Conservation (phyloP, 75 land plant genomes). For the Selaginella tamariscina region DNA sequence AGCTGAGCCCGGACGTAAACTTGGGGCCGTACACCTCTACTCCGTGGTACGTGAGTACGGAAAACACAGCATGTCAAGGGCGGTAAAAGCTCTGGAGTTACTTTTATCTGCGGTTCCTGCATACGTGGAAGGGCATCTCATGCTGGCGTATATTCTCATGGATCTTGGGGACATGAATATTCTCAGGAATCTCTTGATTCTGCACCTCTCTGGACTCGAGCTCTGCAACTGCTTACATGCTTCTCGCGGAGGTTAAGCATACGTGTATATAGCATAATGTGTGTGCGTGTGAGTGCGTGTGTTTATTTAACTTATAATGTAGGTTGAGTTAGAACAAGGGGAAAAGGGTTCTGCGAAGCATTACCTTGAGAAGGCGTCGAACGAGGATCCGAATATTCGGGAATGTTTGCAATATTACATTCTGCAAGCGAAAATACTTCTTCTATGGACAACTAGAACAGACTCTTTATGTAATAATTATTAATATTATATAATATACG, state of each 20-base stretch:
- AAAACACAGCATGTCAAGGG: slow-evolving; percentile 2
- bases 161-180: slow-evolving; percentile 14
- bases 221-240: slow-evolving; percentile 16
- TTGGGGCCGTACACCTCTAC: slow-evolving; percentile 19
- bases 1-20: slow-evolving; percentile 21
- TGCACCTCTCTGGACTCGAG: slow-evolving; percentile 16
- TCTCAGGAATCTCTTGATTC: slow-evolving; percentile 14
- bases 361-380: slow-evolving; percentile 24
- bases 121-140: slow-evolving; percentile 19
- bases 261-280: too few species aligned
- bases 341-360: slow-evolving; percentile 20
- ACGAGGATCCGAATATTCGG: slow-evolving; percentile 17
- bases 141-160: slow-evolving; percentile 15
- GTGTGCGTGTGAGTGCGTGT: not conserved
- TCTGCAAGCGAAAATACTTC: slow-evolving; percentile 17
- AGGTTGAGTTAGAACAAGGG: slow-evolving; percentile 18
- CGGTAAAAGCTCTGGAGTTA: slow-evolving; percentile 15
- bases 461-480: slow-evolving; percentile 14
- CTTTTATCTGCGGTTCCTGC: slow-evolving; percentile 14
- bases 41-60: slow-evolving; percentile 5
- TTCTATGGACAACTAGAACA: slow-evolving; percentile 15
- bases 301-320: not conserved
- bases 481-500: not conserved
- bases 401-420: slow-evolving; percentile 19
- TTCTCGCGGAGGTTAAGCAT: slow-evolving; percentile 23